A percentile compares a stretch with the other conserved stretches of the same genome.
Conservation (phyloP, 768 basidiomycete species). For the Polyporus arcularius region DNA sequence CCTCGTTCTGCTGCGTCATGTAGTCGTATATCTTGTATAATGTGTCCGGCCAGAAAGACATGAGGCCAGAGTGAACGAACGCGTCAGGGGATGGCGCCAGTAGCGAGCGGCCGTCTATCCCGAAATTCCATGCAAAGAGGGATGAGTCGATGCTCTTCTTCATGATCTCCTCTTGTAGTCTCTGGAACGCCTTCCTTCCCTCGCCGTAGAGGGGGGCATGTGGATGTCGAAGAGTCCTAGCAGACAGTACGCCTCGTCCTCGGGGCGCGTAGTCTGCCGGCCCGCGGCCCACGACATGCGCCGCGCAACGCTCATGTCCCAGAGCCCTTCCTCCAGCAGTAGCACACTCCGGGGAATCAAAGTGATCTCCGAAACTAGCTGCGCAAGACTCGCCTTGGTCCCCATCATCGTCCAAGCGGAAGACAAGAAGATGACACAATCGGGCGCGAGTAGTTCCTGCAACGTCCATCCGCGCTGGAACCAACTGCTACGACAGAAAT, state of each 20-base stretch:
- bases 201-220: slow-evolving; percentile 12
- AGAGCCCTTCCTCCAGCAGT: background rate
- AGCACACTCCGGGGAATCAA: background rate
- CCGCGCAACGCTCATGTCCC: background rate
- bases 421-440: background rate
- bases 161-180: slow-evolving; percentile 12
- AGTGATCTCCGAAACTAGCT: background rate
- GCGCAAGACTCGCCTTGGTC: background rate
- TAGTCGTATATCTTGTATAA: too few relatives aligned
- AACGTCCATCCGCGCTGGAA: slow-evolving; percentile 3
- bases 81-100: too few relatives aligned
- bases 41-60: too few relatives aligned
- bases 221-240: slow-evolving; percentile 7
- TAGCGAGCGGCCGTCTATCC: too few relatives aligned
- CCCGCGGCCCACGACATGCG: slow-evolving; percentile 12
- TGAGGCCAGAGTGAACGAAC: too few relatives aligned
- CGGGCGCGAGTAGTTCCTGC: slow-evolving; percentile 1
- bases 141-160: background rate
- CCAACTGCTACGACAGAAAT: background rate
- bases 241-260: slow-evolving; percentile 14
- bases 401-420: background rate
- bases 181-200: slow-evolving; percentile 4
- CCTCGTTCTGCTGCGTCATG: too few relatives aligned
- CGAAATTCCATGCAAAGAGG: slow-evolving; percentile 4
- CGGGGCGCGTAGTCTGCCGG: slow-evolving; percentile 5